phyloP scores from a whole-genome alignment of 2,329 filamentous ascomycete species.

The Gremmenia infestans region DNA sequence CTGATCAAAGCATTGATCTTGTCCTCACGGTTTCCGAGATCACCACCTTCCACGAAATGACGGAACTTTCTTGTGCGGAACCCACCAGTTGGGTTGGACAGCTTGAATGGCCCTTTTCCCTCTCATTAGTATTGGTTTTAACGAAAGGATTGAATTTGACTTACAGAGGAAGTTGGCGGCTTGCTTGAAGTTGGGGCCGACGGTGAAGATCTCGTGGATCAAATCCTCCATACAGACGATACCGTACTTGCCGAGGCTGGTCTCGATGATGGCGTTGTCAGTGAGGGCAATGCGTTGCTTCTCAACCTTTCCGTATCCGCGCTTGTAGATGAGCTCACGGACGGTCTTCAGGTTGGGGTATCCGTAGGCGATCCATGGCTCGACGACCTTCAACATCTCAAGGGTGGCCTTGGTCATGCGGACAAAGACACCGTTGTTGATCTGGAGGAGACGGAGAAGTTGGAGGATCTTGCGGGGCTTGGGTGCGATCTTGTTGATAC shows the following conservation, averaged over 20 bases:
- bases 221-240: slow-evolving; percentile 99
- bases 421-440: slow-evolving; percentile 99
- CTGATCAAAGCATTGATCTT: slow-evolving; percentile 91
- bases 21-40: slow-evolving; percentile 97
- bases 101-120: slow-evolving; percentile 82
- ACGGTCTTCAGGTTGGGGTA: slow-evolving; percentile 99
- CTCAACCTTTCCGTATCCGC: slow-evolving; percentile 97
- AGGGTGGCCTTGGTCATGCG: slow-evolving; percentile 94
- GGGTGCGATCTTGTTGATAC: slow-evolving; percentile 99
- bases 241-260: slow-evolving; percentile 94
- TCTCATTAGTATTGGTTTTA: too few species aligned
- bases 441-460: slow-evolving; percentile 98
- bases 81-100: slow-evolving; percentile 94
- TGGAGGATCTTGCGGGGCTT: slow-evolving; percentile 99
- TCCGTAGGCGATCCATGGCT: slow-evolving; percentile 98
- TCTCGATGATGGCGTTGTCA: slow-evolving; percentile 97
- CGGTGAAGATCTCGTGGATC: slow-evolving; percentile 98
- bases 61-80: slow-evolving; percentile 91
- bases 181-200: slow-evolving; percentile 99
- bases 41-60: slow-evolving; percentile 62
- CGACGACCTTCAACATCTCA: slow-evolving; percentile 97
- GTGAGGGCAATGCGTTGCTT: slow-evolving; percentile 96
- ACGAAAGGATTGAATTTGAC: too few species aligned
- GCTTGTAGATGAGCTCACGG: slow-evolving; percentile 99
- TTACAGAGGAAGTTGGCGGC: slow-evolving; percentile 39